These are phyloP conservation scores for Eimeria nieschulzi DNA, from an alignment of 169 alveolate genomes.

Conservation along the genomic window DNA sequence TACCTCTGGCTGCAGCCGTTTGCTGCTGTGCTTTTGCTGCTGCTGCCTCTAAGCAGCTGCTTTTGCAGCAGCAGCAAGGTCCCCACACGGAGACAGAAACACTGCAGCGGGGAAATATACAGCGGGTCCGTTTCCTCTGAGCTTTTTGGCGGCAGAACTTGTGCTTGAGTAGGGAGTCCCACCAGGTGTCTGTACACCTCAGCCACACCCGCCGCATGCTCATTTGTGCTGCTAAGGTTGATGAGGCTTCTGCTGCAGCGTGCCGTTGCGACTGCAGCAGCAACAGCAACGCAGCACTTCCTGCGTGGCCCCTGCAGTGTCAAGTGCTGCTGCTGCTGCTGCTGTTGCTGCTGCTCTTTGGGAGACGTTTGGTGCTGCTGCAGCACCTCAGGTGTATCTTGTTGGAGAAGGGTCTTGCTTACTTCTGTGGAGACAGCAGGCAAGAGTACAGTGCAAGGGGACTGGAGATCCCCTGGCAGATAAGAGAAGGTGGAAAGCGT, in stretches of 20 bases:
- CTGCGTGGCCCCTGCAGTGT: background rate
- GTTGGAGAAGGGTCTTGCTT: background rate
- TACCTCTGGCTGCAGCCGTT: conserved; percentile 1
- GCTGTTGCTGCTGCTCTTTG: background rate
- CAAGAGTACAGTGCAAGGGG: background rate
- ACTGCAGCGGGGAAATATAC: conserved; percentile 4
- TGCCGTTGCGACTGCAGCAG: background rate
- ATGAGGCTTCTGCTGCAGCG: background rate
- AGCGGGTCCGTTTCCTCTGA: background rate
- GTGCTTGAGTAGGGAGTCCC: background rate
- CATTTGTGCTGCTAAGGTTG: background rate
- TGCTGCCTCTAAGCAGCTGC: background rate
- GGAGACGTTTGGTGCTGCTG: background rate
- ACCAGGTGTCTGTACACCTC: conserved; percentile 1
- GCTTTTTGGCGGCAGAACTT: background rate
- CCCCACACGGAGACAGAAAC: background rate
- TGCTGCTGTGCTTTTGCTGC: conserved; percentile 26
- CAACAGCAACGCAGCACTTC: background rate
- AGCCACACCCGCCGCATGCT: background rate
- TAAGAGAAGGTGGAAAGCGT: background rate
- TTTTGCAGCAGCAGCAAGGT: background rate
- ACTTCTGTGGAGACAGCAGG: background rate
- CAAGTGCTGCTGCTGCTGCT: background rate
- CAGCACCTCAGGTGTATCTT: conserved; percentile 3
- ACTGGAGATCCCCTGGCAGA: background rate